Percentiles rank a stretch among this genome's conserved stretches.
Evolutionary conservation across 176 grass and related monocot species (phyloP).

Genomic region (Triticum dicoccoides): DNA sequence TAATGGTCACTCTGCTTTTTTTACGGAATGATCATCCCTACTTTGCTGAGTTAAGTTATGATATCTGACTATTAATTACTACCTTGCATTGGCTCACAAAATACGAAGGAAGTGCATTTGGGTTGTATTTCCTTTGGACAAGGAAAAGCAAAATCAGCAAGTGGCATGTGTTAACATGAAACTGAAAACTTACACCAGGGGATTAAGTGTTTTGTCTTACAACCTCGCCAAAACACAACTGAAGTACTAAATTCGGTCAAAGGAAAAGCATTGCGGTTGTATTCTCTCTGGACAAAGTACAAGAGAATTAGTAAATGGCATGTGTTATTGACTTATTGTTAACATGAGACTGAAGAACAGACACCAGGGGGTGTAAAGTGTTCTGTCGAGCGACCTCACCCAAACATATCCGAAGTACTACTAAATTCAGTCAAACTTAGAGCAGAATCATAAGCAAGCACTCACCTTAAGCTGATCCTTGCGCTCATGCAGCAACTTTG

Average conservation of each 20-base stretch:
- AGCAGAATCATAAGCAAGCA: background rate
- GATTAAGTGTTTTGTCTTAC: too few species aligned
- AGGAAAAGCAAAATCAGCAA: too few species aligned
- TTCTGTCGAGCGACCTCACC: background rate
- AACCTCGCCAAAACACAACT: too few species aligned
- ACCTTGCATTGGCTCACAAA: too few species aligned
- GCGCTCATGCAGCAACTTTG: slow-evolving; percentile 81
- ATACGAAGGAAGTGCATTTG: too few species aligned
- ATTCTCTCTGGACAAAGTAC: background rate
- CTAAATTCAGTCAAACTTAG: background rate
- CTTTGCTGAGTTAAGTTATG: background rate
- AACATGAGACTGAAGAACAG: background rate
- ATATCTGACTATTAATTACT: background rate
- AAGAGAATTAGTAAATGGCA: background rate
- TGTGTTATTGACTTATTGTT: background rate
- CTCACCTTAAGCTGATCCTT: slow-evolving; percentile 65
- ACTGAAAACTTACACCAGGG: too few species aligned
- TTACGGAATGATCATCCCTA: background rate
- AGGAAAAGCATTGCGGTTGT: background rate
- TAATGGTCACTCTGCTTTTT: background rate
- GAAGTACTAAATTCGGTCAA: background rate
- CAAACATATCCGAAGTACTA: background rate
- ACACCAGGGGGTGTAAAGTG: background rate
- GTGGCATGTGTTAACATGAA: too few species aligned
- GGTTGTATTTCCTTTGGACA: too few species aligned